A percentile compares a stretch with the other conserved stretches of the same genome.
Conservation (phyloP, 164 flowering plant species). For the Sedum album region DNA sequence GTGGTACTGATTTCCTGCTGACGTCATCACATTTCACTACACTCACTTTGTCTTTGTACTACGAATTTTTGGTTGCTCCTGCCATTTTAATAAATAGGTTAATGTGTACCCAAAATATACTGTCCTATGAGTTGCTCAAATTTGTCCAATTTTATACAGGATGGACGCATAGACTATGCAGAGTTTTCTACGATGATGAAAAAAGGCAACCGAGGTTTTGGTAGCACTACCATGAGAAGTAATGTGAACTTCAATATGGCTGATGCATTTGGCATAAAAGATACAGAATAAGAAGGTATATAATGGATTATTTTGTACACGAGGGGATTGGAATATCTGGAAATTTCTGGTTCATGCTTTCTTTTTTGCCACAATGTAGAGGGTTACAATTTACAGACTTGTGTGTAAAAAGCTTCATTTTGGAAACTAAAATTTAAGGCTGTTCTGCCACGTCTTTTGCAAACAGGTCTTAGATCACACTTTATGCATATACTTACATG, state of each 20-base stretch:
- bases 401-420: background rate
- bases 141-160: conserved; percentile 37
- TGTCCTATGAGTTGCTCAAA: background rate
- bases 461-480: background rate
- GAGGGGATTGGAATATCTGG: background rate
- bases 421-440: background rate
- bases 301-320: background rate
- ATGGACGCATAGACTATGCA: conserved; percentile 71
- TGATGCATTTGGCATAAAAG: conserved; percentile 43
- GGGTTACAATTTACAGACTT: background rate
- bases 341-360: background rate
- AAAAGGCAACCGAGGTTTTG: conserved; percentile 52
- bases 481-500: background rate
- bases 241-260: conserved; percentile 56
- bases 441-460: background rate
- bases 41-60: background rate
- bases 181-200: conserved; percentile 93
- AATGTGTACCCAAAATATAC: background rate
- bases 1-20: background rate
- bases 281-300: background rate
- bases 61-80: background rate
- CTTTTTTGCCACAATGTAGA: background rate
- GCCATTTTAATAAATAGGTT: background rate
- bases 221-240: conserved; percentile 74
- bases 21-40: background rate